Conservation (phyloP, 768 basidiomycete species). For the Mycena maculata region DNA sequence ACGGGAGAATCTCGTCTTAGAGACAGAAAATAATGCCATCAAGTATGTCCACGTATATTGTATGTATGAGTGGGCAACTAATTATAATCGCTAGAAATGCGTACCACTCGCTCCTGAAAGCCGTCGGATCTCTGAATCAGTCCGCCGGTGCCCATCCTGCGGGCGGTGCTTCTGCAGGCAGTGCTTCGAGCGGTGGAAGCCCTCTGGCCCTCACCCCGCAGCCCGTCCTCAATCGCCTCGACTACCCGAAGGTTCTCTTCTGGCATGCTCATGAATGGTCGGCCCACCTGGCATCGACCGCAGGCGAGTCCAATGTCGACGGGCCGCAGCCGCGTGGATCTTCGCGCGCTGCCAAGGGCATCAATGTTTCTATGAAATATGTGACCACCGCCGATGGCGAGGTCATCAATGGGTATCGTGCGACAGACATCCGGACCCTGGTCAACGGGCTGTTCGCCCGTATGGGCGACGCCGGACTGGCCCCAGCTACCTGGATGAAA, state of each 20-base stretch:
- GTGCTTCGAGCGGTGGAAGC: no score
- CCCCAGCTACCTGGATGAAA: not conserved
- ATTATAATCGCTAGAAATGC: not conserved
- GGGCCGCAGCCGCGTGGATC: not conserved
- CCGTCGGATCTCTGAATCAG: no score
- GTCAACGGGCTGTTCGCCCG: not conserved
- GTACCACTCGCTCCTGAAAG: not conserved
- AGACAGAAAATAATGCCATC: not conserved
- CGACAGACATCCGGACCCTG: not conserved
- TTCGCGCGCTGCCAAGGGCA: not conserved
- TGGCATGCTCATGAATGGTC: not conserved
- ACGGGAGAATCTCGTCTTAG: not conserved
- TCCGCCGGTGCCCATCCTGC: no score
- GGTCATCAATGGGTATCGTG: not conserved
- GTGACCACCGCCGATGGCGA: not conserved
- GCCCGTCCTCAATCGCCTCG: not conserved
- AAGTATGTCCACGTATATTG: not conserved
- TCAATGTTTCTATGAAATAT: slow-evolving; percentile 3
- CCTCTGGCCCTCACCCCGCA: not conserved
- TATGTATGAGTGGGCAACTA: no score
- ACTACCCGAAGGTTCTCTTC: not conserved
- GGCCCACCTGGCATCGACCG: not conserved
- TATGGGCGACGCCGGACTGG: not conserved
- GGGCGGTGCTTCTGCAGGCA: not conserved
- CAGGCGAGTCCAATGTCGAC: not conserved